These are phyloP conservation scores for Pichia kudriavzevii DNA, from an alignment of 1,139 yeast species.

Conservation along the genomic window DNA sequence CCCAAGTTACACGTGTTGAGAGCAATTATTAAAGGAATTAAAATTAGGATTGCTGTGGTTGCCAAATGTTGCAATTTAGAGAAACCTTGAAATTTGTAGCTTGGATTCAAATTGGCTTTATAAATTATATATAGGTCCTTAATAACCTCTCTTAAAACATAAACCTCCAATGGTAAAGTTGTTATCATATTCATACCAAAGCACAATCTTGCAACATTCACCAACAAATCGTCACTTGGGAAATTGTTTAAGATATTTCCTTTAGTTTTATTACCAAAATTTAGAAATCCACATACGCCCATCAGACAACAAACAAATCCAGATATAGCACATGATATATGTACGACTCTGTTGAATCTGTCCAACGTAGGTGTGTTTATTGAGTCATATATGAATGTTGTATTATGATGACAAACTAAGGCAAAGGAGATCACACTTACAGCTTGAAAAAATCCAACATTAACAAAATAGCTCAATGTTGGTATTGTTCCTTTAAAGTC, in stretches of 20 bases:
- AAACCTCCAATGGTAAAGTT: slow-evolving; percentile 83
- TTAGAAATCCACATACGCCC: slow-evolving; percentile 74
- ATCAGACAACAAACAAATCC: slow-evolving; percentile 71
- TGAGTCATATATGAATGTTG: slow-evolving; percentile 82
- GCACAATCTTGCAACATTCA: slow-evolving; percentile 81
- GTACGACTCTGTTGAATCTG: slow-evolving; percentile 71
- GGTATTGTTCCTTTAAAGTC: slow-evolving; percentile 43
- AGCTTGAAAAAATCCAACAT: slow-evolving; percentile 72
- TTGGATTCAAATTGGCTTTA: slow-evolving; percentile 16
- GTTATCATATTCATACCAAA: slow-evolving; percentile 94
- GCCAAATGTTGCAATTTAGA: slow-evolving; percentile 46
- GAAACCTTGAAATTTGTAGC: slow-evolving; percentile 30
- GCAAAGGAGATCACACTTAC: slow-evolving; percentile 90
- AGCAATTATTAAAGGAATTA: slow-evolving; percentile 68
- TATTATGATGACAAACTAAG: slow-evolving; percentile 90
- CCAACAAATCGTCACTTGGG: slow-evolving; percentile 61
- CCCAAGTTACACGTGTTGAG: slow-evolving; percentile 83
- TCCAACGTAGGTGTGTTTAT: slow-evolving; percentile 67
- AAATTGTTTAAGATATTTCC: slow-evolving; percentile 87
- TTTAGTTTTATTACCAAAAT: slow-evolving; percentile 70
- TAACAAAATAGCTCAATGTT: slow-evolving; percentile 45
- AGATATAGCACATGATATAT: slow-evolving; percentile 74
- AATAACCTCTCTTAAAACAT: slow-evolving; percentile 81
- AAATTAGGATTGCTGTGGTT: slow-evolving; percentile 62
- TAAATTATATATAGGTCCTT: slow-evolving; percentile 46